A percentile compares a stretch with the other conserved stretches of the same genome.
Evolutionary conservation across 441 rosid species (phyloP).

Genomic region (Populus hybrid): DNA sequence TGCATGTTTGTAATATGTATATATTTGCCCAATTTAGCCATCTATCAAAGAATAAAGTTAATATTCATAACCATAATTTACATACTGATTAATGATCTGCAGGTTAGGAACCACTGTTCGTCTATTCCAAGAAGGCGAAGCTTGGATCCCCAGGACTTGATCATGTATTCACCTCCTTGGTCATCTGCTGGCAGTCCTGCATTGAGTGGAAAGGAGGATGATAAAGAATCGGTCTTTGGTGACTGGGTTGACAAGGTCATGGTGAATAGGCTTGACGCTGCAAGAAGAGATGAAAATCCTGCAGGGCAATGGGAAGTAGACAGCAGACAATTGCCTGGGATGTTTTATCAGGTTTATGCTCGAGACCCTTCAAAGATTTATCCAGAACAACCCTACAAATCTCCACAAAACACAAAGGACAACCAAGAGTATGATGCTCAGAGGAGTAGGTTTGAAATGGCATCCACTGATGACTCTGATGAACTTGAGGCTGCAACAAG

Average conservation of each 20-base stretch:
- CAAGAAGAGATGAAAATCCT: conserved; percentile 29
- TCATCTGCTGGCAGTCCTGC: conserved; percentile 57
- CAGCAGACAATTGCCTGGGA: conserved; percentile 33
- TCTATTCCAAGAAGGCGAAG: conserved; percentile 53
- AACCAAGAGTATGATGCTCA: background rate
- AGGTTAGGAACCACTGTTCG: conserved; percentile 45
- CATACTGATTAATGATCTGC: conserved; percentile 13
- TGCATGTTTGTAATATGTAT: background rate
- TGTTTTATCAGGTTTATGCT: conserved; percentile 41
- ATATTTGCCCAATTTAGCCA: conserved; percentile 36
- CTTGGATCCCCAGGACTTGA: conserved; percentile 76
- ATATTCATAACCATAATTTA: background rate
- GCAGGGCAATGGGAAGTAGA: conserved; percentile 33
- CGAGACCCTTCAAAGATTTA: conserved; percentile 27
- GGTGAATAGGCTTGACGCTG: conserved; percentile 21
- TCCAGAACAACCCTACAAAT: background rate
- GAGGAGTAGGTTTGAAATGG: background rate
- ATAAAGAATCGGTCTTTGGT: conserved; percentile 46
- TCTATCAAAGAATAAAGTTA: conserved; percentile 2
- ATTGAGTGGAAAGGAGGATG: conserved; percentile 36
- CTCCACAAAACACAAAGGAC: background rate
- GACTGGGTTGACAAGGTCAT: conserved; percentile 46
- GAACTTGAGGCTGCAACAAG: conserved; percentile 87
- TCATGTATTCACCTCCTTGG: conserved; percentile 77
- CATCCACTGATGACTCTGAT: conserved; percentile 51